Base-by-base conservation (phyloP, 164 flowering plant genomes). In the Piper betle region DNA sequence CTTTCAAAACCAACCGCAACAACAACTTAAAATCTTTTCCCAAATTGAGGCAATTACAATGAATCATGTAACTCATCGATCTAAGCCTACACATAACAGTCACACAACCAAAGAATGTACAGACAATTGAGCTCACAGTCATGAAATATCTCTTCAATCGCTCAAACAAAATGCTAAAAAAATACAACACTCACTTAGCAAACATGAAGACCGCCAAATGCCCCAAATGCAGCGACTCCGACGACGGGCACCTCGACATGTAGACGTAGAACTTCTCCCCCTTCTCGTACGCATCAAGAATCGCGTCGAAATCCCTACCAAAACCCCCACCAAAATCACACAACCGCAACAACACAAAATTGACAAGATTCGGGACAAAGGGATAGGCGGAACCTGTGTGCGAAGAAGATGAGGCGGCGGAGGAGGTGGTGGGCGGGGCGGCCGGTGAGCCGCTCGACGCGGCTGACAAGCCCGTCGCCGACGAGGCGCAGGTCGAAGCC, bases 321-420 rank as follows among this genome's bases (percentile, higher is more conserved):
- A 46, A 46, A 5, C 10, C 50, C 11, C 50, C 10, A 46, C 15
- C 15, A 46, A 3, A 46, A 46, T 15, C 9, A 46, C 50, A 46
- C 3, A 12, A 9, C 10, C 10, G 50, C 50, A 46, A 46, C 3
- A 12, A 2, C 50, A 46, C 15, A 15, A 15, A 9, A 46, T 42
- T 10, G 15, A 46, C 15, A 5, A 46, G 15, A 6, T 12, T 46
- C 3, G 15, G 50, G 0, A 9, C 50, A 12, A 15, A 15, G 12
- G 1, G 16, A 18, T 25, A 25, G 60, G 41, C 7, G 17, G 33
- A 17, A 80, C 91, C 93, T 71, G 73, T 93, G 97, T 54, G 98
- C 97, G 65, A 89, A 93, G 80, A 89, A 92, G 64, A 92, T 90
- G 55, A 90, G 83, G 38, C 98, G 94, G 58, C 98, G 97, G 67